These are phyloP conservation scores for Penicillium cosmopolitanum DNA, from an alignment of 495 filamentous ascomycete genomes.

Conservation along the genomic window DNA sequence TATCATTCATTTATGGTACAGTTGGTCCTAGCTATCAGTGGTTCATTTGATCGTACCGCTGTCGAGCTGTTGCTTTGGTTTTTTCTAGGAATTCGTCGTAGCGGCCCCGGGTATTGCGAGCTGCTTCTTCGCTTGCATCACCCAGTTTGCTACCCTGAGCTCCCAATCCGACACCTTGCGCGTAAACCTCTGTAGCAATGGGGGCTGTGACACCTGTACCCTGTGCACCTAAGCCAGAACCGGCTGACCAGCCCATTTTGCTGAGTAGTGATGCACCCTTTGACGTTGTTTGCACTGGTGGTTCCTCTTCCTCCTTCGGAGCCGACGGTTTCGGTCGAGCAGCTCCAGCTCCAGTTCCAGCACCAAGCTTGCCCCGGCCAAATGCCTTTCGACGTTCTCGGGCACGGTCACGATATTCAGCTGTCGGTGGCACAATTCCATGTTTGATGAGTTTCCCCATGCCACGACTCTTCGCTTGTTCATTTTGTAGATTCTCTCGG, in stretches of 20 bases:
- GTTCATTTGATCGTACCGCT: slow-evolving; percentile 71
- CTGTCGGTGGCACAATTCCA: slow-evolving; percentile 28
- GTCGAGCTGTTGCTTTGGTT: slow-evolving; percentile 77
- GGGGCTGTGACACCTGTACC: slow-evolving; percentile 77
- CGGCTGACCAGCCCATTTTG: slow-evolving; percentile 90
- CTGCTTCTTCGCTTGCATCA: slow-evolving; percentile 80
- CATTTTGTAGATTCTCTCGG: slow-evolving; percentile 67
- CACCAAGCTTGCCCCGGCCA: slow-evolving; percentile 57
- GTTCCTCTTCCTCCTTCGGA: slow-evolving; percentile 37
- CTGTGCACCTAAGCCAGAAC: slow-evolving; percentile 78
- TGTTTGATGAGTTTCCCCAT: slow-evolving; percentile 58
- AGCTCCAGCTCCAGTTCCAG: slow-evolving; percentile 41
- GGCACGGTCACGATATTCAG: slow-evolving; percentile 80
- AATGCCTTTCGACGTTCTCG: slow-evolving; percentile 78
- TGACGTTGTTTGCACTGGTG: slow-evolving; percentile 55
- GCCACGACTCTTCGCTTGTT: slow-evolving; percentile 61
- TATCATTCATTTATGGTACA: slow-evolving; percentile 5
- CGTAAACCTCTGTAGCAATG: slow-evolving; percentile 78
- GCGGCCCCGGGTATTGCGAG: slow-evolving; percentile 67
- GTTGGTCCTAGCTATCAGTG: slow-evolving; percentile 11
- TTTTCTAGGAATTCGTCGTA: slow-evolving; percentile 78
- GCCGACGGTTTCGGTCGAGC: slow-evolving; percentile 35
- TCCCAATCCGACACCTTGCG: slow-evolving; percentile 82
- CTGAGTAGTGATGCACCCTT: slow-evolving; percentile 83
- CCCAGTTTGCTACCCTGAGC: slow-evolving; percentile 83